Evolutionary conservation across 2,329 filamentous ascomycete genomes (phyloP).

Genomic region (Aspergillus sp.): DNA sequence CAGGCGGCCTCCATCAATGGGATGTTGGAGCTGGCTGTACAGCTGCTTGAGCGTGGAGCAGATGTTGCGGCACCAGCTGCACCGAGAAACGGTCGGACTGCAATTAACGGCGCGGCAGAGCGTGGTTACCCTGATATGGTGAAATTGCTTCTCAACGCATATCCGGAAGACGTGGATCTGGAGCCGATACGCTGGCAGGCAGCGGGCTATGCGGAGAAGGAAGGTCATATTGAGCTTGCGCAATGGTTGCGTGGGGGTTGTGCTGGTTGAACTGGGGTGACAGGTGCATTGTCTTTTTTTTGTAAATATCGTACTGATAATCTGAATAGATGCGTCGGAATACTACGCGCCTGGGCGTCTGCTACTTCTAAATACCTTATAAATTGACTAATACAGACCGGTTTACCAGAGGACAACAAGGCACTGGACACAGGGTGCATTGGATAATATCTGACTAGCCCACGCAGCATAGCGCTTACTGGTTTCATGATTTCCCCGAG

Average conservation of each 20-base stretch:
- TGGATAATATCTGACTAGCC: too few relatives aligned
- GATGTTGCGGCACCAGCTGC: background rate
- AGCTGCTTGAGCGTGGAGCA: background rate
- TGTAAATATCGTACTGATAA: too few relatives aligned
- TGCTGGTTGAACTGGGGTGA: too few relatives aligned
- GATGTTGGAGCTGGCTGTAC: background rate
- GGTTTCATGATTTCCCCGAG: too few relatives aligned
- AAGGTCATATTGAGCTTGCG: background rate
- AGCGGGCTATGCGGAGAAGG: background rate
- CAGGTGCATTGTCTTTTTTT: too few relatives aligned
- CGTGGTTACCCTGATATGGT: background rate
- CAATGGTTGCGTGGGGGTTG: background rate
- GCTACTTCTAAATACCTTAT: too few relatives aligned
- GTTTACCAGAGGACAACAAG: too few relatives aligned
- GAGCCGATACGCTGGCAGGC: background rate
- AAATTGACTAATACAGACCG: too few relatives aligned
- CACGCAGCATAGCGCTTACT: too few relatives aligned
- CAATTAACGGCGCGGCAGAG: background rate
- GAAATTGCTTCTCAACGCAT: background rate
- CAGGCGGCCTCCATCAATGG: background rate
- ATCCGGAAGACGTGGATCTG: background rate
- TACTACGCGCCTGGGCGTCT: too few relatives aligned
- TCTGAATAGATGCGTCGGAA: too few relatives aligned
- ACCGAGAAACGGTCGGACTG: background rate
- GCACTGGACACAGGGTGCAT: too few relatives aligned